Percentiles rank a stretch among this genome's conserved stretches.
Conservation (phyloP, 768 basidiomycete species). For the Mycena latifolia region DNA sequence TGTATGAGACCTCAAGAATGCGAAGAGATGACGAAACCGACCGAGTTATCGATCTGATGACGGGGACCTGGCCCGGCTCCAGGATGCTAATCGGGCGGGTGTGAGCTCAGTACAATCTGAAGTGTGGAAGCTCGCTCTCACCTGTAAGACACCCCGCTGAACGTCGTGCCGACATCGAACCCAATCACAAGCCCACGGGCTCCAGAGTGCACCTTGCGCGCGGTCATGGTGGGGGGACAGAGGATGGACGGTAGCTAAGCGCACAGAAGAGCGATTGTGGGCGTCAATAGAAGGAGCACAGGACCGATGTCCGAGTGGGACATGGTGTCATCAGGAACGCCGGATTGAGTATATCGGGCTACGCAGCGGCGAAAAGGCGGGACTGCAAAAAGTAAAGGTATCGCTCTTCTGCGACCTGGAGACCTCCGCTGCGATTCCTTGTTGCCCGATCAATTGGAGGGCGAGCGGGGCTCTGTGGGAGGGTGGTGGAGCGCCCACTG, state of each 20-base stretch:
- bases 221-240: slow-evolving; percentile 10
- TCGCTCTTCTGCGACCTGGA: too few species aligned
- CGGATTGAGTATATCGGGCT: too few species aligned
- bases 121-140: neutral
- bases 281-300: slow-evolving; percentile 15
- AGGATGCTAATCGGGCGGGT: slow-evolving; percentile 43
- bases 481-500: too few species aligned
- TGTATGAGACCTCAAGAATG: neutral
- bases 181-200: slow-evolving; percentile 60
- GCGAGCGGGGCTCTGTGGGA: too few species aligned
- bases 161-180: slow-evolving; percentile 67
- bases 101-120: neutral
- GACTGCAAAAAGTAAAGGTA: too few species aligned
- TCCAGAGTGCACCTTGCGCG: slow-evolving; percentile 54
- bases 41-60: slow-evolving; percentile 54
- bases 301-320: too few species aligned
- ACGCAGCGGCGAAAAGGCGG: too few species aligned
- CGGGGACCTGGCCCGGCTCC: slow-evolving; percentile 46
- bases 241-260: neutral
- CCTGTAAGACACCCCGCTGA: slow-evolving; percentile 48
- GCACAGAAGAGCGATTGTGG: slow-evolving; percentile 1
- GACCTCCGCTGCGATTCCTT: too few species aligned
- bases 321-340: too few species aligned
- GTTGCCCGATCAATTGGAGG: too few species aligned
- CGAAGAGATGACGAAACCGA: slow-evolving; percentile 14